phyloP scores from a whole-genome alignment of 768 basidiomycete species.

The Xerocomellus chrysenteron region DNA sequence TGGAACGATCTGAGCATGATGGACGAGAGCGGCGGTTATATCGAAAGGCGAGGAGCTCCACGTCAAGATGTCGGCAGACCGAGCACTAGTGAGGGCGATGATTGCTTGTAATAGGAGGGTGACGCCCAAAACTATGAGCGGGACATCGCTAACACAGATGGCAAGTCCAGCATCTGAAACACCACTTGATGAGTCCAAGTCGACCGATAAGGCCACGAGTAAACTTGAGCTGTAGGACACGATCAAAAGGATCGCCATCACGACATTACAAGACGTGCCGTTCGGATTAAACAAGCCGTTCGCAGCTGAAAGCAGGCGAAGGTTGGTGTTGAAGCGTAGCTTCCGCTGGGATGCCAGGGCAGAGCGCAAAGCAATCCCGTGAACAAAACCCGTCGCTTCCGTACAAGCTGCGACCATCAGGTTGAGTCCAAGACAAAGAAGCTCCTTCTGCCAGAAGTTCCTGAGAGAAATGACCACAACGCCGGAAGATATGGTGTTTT shows the following conservation, averaged over 20 bases:
- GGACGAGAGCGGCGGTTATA: constrained; percentile 30
- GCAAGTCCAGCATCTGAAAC: neutral
- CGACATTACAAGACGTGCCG: constrained; percentile 18
- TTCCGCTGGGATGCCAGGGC: constrained; percentile 25
- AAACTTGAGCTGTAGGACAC: constrained; percentile 29
- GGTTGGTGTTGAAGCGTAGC: constrained; percentile 30
- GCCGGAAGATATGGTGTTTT: constrained; percentile 25
- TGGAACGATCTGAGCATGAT: constrained; percentile 22
- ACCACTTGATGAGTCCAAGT: constrained; percentile 15
- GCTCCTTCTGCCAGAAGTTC: constrained; percentile 16
- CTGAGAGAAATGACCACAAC: constrained; percentile 20
- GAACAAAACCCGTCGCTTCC: constrained; percentile 30
- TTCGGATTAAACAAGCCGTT: constrained; percentile 21
- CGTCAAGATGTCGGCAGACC: constrained; percentile 26
- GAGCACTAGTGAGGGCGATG: constrained; percentile 24
- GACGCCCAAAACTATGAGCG: constrained; percentile 29
- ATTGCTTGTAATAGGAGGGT: constrained; percentile 22
- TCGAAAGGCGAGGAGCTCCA: constrained; percentile 36
- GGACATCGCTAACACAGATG: constrained; percentile 25
- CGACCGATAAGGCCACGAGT: constrained; percentile 22
- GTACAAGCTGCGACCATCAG: constrained; percentile 28
- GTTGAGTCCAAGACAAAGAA: constrained; percentile 27
- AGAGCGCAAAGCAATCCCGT: constrained; percentile 29
- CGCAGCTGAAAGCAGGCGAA: constrained; percentile 28
- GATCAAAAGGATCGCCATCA: constrained; percentile 30